Conservation (phyloP, 2,329 filamentous ascomycete genomes). For the Erysiphe pulchra region DNA sequence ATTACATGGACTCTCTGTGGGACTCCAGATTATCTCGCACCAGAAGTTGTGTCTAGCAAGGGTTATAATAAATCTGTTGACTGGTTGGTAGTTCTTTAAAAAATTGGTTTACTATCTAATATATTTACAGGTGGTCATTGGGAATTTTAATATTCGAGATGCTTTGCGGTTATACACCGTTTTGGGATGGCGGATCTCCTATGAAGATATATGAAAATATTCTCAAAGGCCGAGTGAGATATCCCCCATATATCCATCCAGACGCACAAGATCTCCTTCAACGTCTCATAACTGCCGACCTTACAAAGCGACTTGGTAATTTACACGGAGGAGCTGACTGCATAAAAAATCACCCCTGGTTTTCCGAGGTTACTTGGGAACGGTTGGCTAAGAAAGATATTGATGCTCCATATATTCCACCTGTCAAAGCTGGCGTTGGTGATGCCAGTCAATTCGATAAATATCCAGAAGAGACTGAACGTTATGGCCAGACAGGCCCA, state of each 20-base stretch:
- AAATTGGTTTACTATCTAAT: constrained; percentile 3
- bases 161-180: constrained; percentile 95
- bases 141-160: constrained; percentile 98
- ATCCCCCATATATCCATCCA: constrained; percentile 81
- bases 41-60: constrained; percentile 96
- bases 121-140: constrained; percentile 60
- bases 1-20: constrained; percentile 98
- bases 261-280: constrained; percentile 85
- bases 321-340: constrained; percentile 73
- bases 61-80: constrained; percentile 99
- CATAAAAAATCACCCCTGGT: constrained; percentile 91
- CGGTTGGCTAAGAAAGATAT: constrained; percentile 85
- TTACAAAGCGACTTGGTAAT: constrained; percentile 89
- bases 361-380: constrained; percentile 95
- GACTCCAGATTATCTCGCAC: constrained; percentile 89
- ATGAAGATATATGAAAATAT: constrained; percentile 99
- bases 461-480: constrained; percentile 89
- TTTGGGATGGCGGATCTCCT: constrained; percentile 92
- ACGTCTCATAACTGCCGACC: constrained; percentile 75
- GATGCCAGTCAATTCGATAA: constrained; percentile 96
- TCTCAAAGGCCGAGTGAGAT: constrained; percentile 83
- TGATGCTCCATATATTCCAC: constrained; percentile 90
- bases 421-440: constrained; percentile 76
- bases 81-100: constrained; percentile 37
- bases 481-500: constrained; percentile 53